Evolutionary conservation across 2,329 filamentous ascomycete species (phyloP).

Genomic region (Escovopsis weberi): DNA sequence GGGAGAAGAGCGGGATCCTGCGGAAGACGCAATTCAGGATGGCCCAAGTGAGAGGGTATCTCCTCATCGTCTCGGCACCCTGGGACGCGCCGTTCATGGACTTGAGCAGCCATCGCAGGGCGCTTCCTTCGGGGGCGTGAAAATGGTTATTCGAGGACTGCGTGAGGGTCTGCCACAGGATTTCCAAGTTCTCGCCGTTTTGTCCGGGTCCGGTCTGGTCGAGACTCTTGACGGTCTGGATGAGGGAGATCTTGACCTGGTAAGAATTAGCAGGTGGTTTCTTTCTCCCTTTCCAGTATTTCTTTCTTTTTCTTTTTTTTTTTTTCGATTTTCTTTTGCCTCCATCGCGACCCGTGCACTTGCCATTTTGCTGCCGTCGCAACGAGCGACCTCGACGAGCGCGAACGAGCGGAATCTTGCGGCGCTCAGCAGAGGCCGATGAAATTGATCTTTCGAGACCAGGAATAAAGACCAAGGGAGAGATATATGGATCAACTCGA

Average conservation of each 20-base stretch:
- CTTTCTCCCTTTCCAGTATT: no score
- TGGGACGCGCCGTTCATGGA: slow-evolving; percentile 36
- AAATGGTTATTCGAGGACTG: slow-evolving; percentile 27
- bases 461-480: no score
- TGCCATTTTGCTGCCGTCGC: no score
- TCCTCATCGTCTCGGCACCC: slow-evolving; percentile 36
- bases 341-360: no score
- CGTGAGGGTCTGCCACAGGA: slow-evolving; percentile 34
- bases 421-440: no score
- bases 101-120: slow-evolving; percentile 49
- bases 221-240: slow-evolving; percentile 39
- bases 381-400: no score
- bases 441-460: no score
- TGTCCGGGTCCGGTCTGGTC: slow-evolving; percentile 34
- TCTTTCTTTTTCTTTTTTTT: no score
- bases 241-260: slow-evolving; percentile 25
- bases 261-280: no score
- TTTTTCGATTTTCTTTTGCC: neutral
- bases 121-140: slow-evolving; percentile 40
- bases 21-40: slow-evolving; percentile 46
- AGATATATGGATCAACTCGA: no score
- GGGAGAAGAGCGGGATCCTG: slow-evolving; percentile 52
- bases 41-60: slow-evolving; percentile 44
- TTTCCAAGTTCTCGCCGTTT: slow-evolving; percentile 31
- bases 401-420: no score